Evolutionary conservation across 2,329 filamentous ascomycete genomes (phyloP), one percentile per base, ranked within the genome.

Genomic region (Leptographium galeiforme): DNA sequence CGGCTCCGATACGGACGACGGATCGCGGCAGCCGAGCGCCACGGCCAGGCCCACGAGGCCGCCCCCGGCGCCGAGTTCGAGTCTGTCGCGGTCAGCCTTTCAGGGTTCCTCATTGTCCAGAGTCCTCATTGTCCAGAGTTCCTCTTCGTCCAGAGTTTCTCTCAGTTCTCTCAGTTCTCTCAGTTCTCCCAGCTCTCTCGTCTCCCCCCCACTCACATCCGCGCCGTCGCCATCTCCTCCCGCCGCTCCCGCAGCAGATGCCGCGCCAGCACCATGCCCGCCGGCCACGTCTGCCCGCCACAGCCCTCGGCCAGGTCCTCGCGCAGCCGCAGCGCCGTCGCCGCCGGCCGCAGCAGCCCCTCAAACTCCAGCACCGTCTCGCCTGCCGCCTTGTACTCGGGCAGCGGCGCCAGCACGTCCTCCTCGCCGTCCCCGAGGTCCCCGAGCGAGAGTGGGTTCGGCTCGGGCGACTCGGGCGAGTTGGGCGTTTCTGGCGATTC

Each of bases 211-310:
- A 51, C 83, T 67, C 67, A 94, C 87, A 95, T 89, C 68, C 80
- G 78, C 58, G 86, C 83, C 55, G 78, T 72, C 54, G 68, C 68
- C 58, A 95, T 67, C 59, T 79, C 71, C n/a, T 77, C 70, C 57
- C 72, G 72, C 61, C 87, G 85, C 63, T 83, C 83, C 51, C 84
- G 79, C 55, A 97, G 74, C 76, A 97, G 78, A 65, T 97, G 94
- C 67, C 85, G 88, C 19, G 86, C 79, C 52, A 98, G 74, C 16
- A 93, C 79, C 81, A 95, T 86, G 12, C 93, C 93, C 0, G 91
- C 91, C 4, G 90, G 91, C 93, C 93, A 97, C 12, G 94, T 77
- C 68, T 94, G 87, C 2, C 93, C 93, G 49, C 93, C 93, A 67
- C 93, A 97, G 56, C 93, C 93, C 58, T 87, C 81, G 54, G 79